Conservation (phyloP, 2,329 filamentous ascomycete genomes). For the Stachybotrys elegans region DNA sequence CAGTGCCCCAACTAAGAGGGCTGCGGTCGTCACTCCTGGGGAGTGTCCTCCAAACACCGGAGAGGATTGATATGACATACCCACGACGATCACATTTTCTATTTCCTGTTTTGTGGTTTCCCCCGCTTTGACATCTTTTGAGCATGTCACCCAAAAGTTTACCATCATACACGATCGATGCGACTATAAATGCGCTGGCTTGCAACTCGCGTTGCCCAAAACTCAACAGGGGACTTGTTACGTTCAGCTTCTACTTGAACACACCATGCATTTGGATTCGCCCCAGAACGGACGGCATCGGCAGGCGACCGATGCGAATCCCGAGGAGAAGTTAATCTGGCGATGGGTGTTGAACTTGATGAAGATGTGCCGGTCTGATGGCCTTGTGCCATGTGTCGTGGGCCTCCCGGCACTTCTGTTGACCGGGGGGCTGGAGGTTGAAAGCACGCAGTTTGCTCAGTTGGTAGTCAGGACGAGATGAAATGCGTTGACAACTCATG, state of each 20-base stretch:
- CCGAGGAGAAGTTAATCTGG: slow-evolving; percentile 19
- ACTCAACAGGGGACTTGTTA: slow-evolving; percentile 15
- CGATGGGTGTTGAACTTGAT: slow-evolving; percentile 21
- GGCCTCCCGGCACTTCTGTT: no score
- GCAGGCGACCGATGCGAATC: slow-evolving; percentile 17
- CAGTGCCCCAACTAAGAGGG: slow-evolving; percentile 71
- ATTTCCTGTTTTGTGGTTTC: slow-evolving; percentile 19
- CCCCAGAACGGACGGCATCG: slow-evolving; percentile 18
- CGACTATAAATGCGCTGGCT: slow-evolving; percentile 23
- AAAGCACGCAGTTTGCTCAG: slow-evolving; percentile 21
- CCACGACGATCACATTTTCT: slow-evolving; percentile 29
- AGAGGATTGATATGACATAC: slow-evolving; percentile 35
- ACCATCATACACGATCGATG: slow-evolving; percentile 23
- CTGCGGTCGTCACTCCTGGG: slow-evolving; percentile 4
- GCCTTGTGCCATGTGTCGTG: no score
- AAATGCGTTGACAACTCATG: slow-evolving; percentile 28
- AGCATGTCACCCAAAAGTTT: slow-evolving; percentile 25
- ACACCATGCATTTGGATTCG: slow-evolving; percentile 23
- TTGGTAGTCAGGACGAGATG: slow-evolving; percentile 34
- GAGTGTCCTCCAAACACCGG: slow-evolving; percentile 16
- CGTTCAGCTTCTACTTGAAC: slow-evolving; percentile 21
- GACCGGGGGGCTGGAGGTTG: slow-evolving; percentile 15
- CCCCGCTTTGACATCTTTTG: slow-evolving; percentile 6
- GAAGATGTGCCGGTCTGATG: slow-evolving; percentile 7
- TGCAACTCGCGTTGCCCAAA: slow-evolving; percentile 22